Conservation (phyloP, 345 rosid species). For the Pugionium cornutum region DNA sequence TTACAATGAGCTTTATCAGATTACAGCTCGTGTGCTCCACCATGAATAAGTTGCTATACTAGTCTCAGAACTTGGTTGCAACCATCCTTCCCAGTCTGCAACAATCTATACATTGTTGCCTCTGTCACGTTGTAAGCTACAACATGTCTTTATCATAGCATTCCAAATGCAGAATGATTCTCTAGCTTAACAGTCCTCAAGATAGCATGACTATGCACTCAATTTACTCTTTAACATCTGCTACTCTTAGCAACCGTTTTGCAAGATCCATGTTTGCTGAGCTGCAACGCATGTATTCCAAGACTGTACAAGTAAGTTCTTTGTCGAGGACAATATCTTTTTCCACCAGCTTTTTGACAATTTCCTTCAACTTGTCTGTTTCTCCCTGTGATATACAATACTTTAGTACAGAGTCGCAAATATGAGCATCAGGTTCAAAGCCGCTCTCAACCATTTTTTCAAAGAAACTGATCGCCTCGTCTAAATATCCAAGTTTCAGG, state of each 20-base stretch:
- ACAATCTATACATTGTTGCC: conserved; percentile 11
- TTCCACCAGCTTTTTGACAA: conserved; percentile 56
- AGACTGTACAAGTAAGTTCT: conserved; percentile 48
- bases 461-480: conserved; percentile 52
- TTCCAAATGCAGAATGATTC: conserved; percentile 5
- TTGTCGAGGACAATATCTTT: conserved; percentile 51
- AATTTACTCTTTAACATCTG: conserved; percentile 28
- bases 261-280: conserved; percentile 39
- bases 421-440: conserved; percentile 45
- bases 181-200: conserved; percentile 13
- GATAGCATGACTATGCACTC: conserved; percentile 9
- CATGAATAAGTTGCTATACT: background rate
- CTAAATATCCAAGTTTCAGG: conserved; percentile 53
- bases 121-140: background rate
- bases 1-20: conserved; percentile 5
- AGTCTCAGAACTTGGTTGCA: conserved; percentile 1
- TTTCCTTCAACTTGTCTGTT: conserved; percentile 47
- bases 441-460: conserved; percentile 65
- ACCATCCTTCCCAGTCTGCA: conserved; percentile 12
- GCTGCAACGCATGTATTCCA: conserved; percentile 54
- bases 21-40: conserved; percentile 12
- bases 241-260: conserved; percentile 49
- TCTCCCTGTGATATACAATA: conserved; percentile 49
- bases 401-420: conserved; percentile 63
- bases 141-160: conserved; percentile 23